Evolutionary conservation across 1,284 basidiomycete species (phyloP).

Genomic region (Marasmius fiardii): DNA sequence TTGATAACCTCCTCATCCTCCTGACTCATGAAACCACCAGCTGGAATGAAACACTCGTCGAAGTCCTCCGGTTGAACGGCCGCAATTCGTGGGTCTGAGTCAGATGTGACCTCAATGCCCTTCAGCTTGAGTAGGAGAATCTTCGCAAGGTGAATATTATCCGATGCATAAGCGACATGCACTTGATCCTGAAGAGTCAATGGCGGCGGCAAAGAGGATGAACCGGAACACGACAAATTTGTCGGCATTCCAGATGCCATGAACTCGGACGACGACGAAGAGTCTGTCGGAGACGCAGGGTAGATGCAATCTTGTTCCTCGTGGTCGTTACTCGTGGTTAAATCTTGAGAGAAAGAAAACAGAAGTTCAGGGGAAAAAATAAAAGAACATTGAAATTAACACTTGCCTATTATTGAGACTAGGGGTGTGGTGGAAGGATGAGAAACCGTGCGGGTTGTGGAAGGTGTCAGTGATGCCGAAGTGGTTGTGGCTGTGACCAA

Average conservation of each 20-base stretch:
- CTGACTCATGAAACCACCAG: conserved; percentile 51
- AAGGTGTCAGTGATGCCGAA: neutral
- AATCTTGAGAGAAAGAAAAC: neutral
- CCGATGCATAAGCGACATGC: conserved; percentile 60
- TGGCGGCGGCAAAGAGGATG: conserved; percentile 40
- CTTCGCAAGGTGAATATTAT: conserved; percentile 63
- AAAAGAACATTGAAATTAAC: neutral
- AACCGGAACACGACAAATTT: conserved; percentile 22
- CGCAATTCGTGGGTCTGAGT: conserved; percentile 60
- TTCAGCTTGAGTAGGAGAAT: conserved; percentile 56
- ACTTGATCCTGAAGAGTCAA: conserved; percentile 58
- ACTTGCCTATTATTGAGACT: neutral
- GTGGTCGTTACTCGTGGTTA: neutral
- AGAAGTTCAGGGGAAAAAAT: neutral
- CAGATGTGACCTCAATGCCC: conserved; percentile 54
- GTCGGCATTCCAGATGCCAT: conserved; percentile 20
- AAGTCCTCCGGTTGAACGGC: conserved; percentile 65
- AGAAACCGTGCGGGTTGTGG: neutral
- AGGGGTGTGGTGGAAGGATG: neutral
- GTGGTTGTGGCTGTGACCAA: neutral
- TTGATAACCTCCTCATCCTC: conserved; percentile 36
- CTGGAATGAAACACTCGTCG: conserved; percentile 54
- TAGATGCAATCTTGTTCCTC: conserved; percentile 3
- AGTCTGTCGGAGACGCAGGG: conserved; percentile 7
- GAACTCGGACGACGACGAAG: conserved; percentile 16